A percentile compares a stretch with the other conserved stretches of the same genome.
phyloP scores from a whole-genome alignment of 106 monocot genomes.

The Hemerocallis citrina region DNA sequence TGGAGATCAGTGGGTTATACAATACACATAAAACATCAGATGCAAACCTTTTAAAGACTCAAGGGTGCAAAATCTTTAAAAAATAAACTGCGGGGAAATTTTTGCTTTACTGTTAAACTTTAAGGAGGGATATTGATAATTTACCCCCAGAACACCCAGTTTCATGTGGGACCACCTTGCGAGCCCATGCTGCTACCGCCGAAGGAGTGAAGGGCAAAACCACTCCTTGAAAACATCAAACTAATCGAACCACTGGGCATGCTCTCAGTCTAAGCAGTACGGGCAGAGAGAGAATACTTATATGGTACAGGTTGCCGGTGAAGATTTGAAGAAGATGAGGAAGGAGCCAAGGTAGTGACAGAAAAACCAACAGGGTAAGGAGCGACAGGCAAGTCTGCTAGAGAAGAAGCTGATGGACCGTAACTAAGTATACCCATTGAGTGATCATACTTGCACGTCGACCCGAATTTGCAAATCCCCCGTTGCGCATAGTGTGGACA shows the following conservation, averaged over 20 bases:
- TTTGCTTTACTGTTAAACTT: no score
- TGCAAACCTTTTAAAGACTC: no score
- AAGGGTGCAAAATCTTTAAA: no score
- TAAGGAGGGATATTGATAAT: no score
- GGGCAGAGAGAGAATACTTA: slow-evolving; percentile 28
- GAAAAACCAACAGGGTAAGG: slow-evolving; percentile 54
- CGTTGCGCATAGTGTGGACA: slow-evolving; percentile 72
- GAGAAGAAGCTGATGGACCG: slow-evolving; percentile 66
- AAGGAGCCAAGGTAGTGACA: slow-evolving; percentile 45
- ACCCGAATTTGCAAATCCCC: slow-evolving; percentile 79
- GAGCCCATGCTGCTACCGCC: no score
- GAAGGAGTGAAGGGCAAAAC: slow-evolving; percentile 14
- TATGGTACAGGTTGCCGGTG: slow-evolving; percentile 32
- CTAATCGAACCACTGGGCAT: slow-evolving; percentile 27
- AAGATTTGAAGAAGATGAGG: slow-evolving; percentile 55
- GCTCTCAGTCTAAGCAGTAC: slow-evolving; percentile 16
- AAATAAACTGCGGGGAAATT: no score
- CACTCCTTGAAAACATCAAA: slow-evolving; percentile 30
- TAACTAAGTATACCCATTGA: slow-evolving; percentile 54
- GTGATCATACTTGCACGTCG: slow-evolving; percentile 87
- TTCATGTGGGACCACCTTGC: no score
- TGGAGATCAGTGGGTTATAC: no score
- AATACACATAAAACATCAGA: no score
- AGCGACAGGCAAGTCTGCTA: slow-evolving; percentile 58
- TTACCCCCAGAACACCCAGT: no score